Base-by-base conservation (phyloP, 768 basidiomycete species). In the Xerocomellus amylosporus region DNA sequence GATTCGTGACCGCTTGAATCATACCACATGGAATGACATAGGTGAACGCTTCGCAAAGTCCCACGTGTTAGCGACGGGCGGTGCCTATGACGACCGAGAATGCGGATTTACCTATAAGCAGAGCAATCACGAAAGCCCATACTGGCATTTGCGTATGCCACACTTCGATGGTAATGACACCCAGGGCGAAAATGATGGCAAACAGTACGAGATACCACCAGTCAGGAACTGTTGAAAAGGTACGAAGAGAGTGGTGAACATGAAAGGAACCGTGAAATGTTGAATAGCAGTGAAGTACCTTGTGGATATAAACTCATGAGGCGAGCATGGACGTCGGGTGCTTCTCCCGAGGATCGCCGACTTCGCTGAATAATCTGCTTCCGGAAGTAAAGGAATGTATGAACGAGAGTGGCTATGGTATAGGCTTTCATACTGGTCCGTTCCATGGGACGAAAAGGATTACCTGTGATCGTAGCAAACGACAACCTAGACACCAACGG, bases 151-250 rank as follows among this genome's bases (percentile, higher is more conserved):
- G 74, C 36, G 86, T 85, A 26, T 85, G 77, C 88, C 88, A 90
- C 34, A 83, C 73, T 66, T 85, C 83, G 56, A 90, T 87, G n/a
- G 79, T 74, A 49, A 90, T 67, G 34, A 89, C 71, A 50, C 88
- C 87, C 52, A 87, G 79, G 0, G 73, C 77, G 62, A 89, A 89
- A 82, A 87, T 87, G 55, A 84, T 78, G 79, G 51, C 19, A 71
- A 91, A 89, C 47, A 93, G 77, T 40, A 77, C 64, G 9, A 74
- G 67, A 67, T 92, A 93, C 91, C 91, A 93, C 90, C 88, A 92
- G 55, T 91, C 81, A 1, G 90, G 91, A 15, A 93, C 85, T 69
- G 87, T 33, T 8, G 13, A 38, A 9, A 46, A 40, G 8, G 44
- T 8, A 28, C 6, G 19, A 17, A 5, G 15, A 14, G 34, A 12